phyloP scores from a whole-genome alignment of 345 rosid species.

The Noccaea caerulescens region DNA sequence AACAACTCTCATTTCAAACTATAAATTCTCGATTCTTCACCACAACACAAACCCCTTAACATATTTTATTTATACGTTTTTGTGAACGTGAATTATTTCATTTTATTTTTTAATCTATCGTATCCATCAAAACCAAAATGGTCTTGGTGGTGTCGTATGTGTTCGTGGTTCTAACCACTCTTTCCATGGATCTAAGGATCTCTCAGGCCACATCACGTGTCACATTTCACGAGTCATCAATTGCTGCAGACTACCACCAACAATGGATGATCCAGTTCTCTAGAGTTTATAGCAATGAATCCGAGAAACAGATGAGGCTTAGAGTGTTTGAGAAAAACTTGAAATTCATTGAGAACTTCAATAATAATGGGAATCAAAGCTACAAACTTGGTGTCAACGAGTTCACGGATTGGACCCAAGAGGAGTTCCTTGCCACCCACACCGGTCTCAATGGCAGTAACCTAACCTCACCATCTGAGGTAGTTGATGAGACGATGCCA shows the following conservation, averaged over 20 bases:
- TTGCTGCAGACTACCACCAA: slow-evolving; percentile 22
- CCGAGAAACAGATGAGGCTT: slow-evolving; percentile 42
- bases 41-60: too few species aligned
- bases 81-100: not conserved
- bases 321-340: slow-evolving; percentile 44
- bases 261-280: slow-evolving; percentile 42
- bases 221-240: slow-evolving; percentile 12
- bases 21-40: not conserved
- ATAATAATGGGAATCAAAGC: slow-evolving; percentile 40
- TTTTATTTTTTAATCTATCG: not conserved
- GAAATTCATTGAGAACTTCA: slow-evolving; percentile 47
- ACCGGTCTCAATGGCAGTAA: slow-evolving; percentile 43
- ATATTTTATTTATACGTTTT: not conserved
- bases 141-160: not conserved
- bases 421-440: slow-evolving; percentile 55
- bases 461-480: slow-evolving; percentile 23
- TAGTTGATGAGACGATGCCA: slow-evolving; percentile 7
- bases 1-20: too few species aligned
- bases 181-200: slow-evolving; percentile 13
- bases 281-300: slow-evolving; percentile 36
- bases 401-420: slow-evolving; percentile 58
- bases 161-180: slow-evolving; percentile 10
- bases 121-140: slow-evolving; percentile 27
- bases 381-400: slow-evolving; percentile 59
- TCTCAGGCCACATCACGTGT: slow-evolving; percentile 28